Evolutionary conservation across 805 yeast genomes (phyloP).

Genomic region (Candida pseudoglaebosa): DNA sequence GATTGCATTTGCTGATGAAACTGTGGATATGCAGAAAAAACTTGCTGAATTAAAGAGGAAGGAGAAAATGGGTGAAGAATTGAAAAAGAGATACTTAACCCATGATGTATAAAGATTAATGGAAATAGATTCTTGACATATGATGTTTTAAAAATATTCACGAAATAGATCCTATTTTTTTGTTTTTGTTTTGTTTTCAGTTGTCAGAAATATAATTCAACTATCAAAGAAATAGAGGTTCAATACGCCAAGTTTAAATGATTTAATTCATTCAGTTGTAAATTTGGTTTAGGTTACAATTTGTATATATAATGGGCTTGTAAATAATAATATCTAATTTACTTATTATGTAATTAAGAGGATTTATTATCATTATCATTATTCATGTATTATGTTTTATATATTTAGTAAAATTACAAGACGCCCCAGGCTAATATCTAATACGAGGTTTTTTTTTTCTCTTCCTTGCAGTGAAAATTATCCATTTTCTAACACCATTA

Average conservation of each 20-base stretch:
- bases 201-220: no score
- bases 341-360: not conserved
- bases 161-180: no score
- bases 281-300: no score
- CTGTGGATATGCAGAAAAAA: conserved; percentile 46
- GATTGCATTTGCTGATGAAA: conserved; percentile 81
- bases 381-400: conserved; percentile 2
- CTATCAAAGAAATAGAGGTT: no score
- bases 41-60: conserved; percentile 33
- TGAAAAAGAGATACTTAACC: conserved; percentile 30
- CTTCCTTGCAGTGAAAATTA: not conserved
- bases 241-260: no score
- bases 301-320: conserved; percentile 8
- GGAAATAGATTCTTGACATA: no score
- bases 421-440: conserved; percentile 15
- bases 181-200: no score
- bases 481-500: not conserved
- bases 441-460: conserved; percentile 6
- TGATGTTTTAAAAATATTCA: no score
- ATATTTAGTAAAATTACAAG: conserved; percentile 6
- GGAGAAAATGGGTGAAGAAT: conserved; percentile 28
- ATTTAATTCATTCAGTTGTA: no score
- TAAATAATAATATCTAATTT: conserved; percentile 1
- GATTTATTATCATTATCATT: not conserved
- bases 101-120: no score